Conservation (phyloP, 179 eudicot genomes). For the Spinacia oleracea region DNA sequence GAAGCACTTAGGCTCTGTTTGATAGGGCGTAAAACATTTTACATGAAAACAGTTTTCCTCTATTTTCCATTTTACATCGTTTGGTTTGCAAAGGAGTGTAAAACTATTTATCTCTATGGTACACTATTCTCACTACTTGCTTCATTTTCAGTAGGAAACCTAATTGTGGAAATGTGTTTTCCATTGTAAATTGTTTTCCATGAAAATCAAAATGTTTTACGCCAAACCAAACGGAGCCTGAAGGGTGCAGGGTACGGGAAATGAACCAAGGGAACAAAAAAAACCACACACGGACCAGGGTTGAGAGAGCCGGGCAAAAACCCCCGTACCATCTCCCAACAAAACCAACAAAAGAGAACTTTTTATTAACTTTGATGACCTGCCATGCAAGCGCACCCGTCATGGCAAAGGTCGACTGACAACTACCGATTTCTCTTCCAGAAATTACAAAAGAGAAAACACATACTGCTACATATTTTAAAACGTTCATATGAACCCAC, state of each 20-base stretch:
- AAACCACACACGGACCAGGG: conserved; percentile 17
- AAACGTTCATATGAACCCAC: neutral
- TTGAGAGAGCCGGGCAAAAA: conserved; percentile 53
- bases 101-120: too few relatives aligned
- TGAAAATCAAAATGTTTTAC: too few relatives aligned
- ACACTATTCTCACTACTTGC: too few relatives aligned
- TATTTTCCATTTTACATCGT: too few relatives aligned
- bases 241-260: neutral
- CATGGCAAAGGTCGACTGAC: conserved; percentile 70
- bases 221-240: too few relatives aligned
- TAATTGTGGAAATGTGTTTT: too few relatives aligned
- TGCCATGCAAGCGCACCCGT: conserved; percentile 82
- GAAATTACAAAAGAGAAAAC: neutral
- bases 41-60: too few relatives aligned
- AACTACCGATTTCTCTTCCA: neutral
- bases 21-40: too few relatives aligned
- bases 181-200: too few relatives aligned
- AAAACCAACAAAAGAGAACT: conserved; percentile 27
- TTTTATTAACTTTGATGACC: conserved; percentile 55
- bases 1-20: too few relatives aligned
- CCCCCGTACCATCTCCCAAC: conserved; percentile 68
- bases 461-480: neutral
- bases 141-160: too few relatives aligned
- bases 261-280: neutral
- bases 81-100: too few relatives aligned